Evolutionary conservation across 208 protist genomes (phyloP).

Genomic region (Endotrypanum monterogeii): DNA sequence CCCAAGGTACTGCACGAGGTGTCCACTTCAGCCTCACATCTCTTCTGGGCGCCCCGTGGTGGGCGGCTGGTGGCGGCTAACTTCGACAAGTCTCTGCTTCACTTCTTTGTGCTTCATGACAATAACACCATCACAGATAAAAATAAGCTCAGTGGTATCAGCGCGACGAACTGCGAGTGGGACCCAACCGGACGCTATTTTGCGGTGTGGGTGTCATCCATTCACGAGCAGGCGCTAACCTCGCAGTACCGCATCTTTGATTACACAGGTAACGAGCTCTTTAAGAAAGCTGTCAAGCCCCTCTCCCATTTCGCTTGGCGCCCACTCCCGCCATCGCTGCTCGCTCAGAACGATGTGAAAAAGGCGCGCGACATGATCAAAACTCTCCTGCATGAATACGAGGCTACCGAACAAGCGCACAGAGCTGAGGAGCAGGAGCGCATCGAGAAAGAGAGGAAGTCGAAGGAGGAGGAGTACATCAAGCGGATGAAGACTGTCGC

Average conservation of each 20-base stretch:
- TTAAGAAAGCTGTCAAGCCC: conserved; percentile 56
- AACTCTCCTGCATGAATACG: conserved; percentile 70
- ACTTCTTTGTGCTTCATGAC: conserved; percentile 83
- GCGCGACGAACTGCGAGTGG: conserved; percentile 84
- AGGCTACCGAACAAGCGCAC: conserved; percentile 45
- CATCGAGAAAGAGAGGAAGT: conserved; percentile 42
- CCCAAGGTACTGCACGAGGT: conserved; percentile 72
- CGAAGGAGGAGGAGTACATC: conserved; percentile 73
- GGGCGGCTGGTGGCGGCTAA: conserved; percentile 71
- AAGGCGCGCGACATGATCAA: conserved; percentile 57
- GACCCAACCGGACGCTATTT: conserved; percentile 91
- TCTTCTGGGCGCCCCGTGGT: conserved; percentile 87
- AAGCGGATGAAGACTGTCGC: conserved; percentile 78
- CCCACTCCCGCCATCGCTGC: conserved; percentile 75
- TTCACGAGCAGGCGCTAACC: conserved; percentile 52
- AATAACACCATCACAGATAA: conserved; percentile 65
- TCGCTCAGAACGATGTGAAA: conserved; percentile 57
- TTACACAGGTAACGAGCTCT: conserved; percentile 72
- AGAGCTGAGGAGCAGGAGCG: conserved; percentile 43
- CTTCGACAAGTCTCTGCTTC: conserved; percentile 83
- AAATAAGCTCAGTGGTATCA: conserved; percentile 53
- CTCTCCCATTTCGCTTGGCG: conserved; percentile 91
- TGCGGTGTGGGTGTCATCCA: conserved; percentile 78
- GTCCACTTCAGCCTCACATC: conserved; percentile 55
- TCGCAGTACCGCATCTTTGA: conserved; percentile 88